Conservation (phyloP, 2,329 filamentous ascomycete species). For the Sporothrix pseudoabietina region DNA sequence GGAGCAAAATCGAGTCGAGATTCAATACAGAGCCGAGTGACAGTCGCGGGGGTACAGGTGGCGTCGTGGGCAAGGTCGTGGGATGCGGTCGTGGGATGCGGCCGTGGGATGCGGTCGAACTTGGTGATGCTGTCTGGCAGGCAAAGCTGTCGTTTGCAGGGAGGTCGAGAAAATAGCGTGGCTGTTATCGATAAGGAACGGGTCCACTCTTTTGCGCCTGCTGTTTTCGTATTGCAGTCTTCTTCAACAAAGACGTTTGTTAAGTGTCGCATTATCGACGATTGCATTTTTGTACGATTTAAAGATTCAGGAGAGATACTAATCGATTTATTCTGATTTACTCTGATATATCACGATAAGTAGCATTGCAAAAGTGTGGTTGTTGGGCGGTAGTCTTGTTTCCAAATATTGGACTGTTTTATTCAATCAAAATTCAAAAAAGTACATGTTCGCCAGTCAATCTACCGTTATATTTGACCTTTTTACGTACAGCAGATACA, state of each 20-base stretch:
- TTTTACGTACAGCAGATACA: no score
- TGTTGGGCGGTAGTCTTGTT: no score
- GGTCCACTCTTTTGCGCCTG: not conserved
- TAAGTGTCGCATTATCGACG: not conserved
- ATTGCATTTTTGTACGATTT: not conserved
- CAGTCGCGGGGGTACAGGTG: not conserved
- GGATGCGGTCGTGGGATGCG: not conserved
- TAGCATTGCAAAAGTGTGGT: no score
- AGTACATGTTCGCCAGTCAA: no score
- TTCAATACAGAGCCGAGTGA: not conserved
- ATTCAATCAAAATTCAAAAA: no score
- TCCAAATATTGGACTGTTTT: no score
- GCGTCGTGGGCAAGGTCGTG: not conserved
- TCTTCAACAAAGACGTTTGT: not conserved
- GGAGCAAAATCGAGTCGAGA: not conserved
- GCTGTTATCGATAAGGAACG: conserved; percentile 30
- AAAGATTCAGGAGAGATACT: no score
- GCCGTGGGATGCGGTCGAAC: not conserved
- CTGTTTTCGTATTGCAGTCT: not conserved
- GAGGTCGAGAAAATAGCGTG: conserved; percentile 18
- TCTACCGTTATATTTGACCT: no score
- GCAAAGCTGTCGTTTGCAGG: conserved; percentile 7
- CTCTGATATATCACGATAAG: no score
- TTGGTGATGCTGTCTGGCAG: not conserved
- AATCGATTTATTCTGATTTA: no score